Percentiles rank a stretch among this genome's conserved stretches.
phyloP scores from a whole-genome alignment of 169 alveolate species.

The Amoebophrya sp. region DNA sequence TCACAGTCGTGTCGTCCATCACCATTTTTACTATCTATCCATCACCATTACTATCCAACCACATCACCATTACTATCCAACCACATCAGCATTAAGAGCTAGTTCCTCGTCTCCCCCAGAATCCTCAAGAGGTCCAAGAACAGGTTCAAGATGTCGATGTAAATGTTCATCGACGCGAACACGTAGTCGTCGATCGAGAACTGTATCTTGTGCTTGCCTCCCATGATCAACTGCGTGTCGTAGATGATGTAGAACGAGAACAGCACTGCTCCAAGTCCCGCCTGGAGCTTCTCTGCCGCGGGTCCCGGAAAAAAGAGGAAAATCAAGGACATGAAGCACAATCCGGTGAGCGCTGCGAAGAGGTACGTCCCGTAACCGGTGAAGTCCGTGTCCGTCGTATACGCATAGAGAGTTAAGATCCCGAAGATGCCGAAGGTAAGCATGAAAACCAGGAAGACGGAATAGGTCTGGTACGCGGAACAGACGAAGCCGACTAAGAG shows the following conservation, averaged over 20 bases:
- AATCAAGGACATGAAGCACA: background rate
- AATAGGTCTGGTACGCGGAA: background rate
- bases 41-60: too few relatives aligned
- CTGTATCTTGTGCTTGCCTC: slow-evolving; percentile 44
- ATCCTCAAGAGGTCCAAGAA: background rate
- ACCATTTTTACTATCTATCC: too few relatives aligned
- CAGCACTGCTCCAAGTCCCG: slow-evolving; percentile 36
- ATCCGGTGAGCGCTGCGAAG: slow-evolving; percentile 23
- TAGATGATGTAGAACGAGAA: slow-evolving; percentile 42
- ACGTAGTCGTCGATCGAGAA: slow-evolving; percentile 19
- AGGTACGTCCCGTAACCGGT: slow-evolving; percentile 42
- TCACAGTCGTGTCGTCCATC: too few relatives aligned
- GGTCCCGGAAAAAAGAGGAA: background rate
- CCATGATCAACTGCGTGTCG: slow-evolving; percentile 44
- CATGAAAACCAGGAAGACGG: background rate
- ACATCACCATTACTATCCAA: too few relatives aligned
- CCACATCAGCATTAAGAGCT: too few relatives aligned
- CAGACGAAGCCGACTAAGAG: background rate
- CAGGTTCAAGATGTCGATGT: slow-evolving; percentile 11
- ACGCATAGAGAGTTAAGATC: background rate
- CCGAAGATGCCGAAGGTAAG: background rate
- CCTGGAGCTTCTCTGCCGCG: slow-evolving; percentile 20
- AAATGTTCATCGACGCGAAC: background rate
- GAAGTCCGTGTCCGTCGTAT: slow-evolving; percentile 22
- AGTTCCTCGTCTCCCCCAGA: background rate